Evolutionary conservation across 2,329 filamentous ascomycete genomes (phyloP), one percentile per base, ranked within the genome.

Genomic region (Pseudofabraea citricarpa): DNA sequence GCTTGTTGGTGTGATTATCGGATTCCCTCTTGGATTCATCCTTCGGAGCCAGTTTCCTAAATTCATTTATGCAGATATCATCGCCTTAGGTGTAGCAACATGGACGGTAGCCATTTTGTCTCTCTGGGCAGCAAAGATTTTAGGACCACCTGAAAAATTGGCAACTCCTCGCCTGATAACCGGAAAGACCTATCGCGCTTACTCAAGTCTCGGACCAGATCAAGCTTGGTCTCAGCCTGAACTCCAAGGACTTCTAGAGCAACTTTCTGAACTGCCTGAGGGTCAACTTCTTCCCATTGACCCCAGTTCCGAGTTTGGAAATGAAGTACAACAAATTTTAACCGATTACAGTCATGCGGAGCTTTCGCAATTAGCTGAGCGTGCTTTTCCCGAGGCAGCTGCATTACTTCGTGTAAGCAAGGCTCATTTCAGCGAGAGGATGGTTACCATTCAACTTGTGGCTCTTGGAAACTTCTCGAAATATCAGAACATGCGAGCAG

Each of bases 91-190:
- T 6, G 54, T 63, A 3, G 62, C 68, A 6, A 75, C 72, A 12
- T 77, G 74, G 74, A 73, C 65, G n/a, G 68, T 70, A 19, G 74
- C 72, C 9, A 55, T 77, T 15, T 59, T 75, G 4, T 70, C 71
- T 3, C 59, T 75, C 22, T 60, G 63, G 44, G 70, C 65, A 9
- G 71, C 72, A 2, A 72, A 72, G 29, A 64, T 77, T 48, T 66
- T 71, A 8, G 65, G 72, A 56, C 70, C 71, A 1, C 64, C 65
- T 35, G 58, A 67, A 50, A 58, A 45, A 6, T 10, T 24, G 8
- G 5, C 35, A 15, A n/a, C 32, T 62, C 9, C 20, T 32, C 21
- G 18, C 38, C 22, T 43, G 31, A 26, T 19, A 9, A 29, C 26
- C 10, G 26, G 26, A 29, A 29, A 29, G 26, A 29, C 22, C 16